These are phyloP conservation scores for Schizosaccharomyces osmophilus DNA, from an alignment of 805 yeast genomes.

Conservation along the genomic window DNA sequence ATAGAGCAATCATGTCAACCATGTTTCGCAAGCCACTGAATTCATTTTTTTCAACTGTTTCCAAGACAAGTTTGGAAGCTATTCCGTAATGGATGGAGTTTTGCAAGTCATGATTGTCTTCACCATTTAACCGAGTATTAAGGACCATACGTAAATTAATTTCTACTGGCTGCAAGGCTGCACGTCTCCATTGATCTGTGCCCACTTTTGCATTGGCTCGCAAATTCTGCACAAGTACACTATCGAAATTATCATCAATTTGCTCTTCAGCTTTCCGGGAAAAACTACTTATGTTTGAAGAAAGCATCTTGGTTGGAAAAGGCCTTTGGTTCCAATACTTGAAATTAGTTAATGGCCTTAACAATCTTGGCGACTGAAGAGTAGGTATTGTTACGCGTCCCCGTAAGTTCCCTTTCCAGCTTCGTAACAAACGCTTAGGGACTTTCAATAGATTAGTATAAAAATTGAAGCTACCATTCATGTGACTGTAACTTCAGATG, in stretches of 20 bases:
- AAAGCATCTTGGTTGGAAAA: no score
- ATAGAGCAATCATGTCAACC: background rate
- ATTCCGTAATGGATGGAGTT: slow-evolving; percentile 12
- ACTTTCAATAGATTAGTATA: no score
- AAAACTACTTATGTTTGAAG: no score
- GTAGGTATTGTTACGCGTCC: no score
- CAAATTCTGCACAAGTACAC: background rate
- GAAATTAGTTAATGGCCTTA: no score
- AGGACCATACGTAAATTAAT: background rate
- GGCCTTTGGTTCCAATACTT: no score
- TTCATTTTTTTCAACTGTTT: slow-evolving; percentile 15
- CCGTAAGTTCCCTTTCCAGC: no score
- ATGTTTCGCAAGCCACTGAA: background rate
- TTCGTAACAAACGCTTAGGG: no score
- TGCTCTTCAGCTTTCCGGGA: background rate
- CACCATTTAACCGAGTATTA: background rate
- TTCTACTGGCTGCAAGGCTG: background rate
- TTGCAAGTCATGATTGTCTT: slow-evolving; percentile 4
- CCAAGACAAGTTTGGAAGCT: slow-evolving; percentile 13
- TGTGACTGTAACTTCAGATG: no score
- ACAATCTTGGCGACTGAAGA: no score
- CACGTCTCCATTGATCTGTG: background rate
- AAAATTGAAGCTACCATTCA: no score
- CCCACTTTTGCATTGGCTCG: background rate
- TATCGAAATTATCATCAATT: background rate